Evolutionary conservation across 2,329 filamentous ascomycete genomes (phyloP).

Genomic region (Colletotrichum somersetense): DNA sequence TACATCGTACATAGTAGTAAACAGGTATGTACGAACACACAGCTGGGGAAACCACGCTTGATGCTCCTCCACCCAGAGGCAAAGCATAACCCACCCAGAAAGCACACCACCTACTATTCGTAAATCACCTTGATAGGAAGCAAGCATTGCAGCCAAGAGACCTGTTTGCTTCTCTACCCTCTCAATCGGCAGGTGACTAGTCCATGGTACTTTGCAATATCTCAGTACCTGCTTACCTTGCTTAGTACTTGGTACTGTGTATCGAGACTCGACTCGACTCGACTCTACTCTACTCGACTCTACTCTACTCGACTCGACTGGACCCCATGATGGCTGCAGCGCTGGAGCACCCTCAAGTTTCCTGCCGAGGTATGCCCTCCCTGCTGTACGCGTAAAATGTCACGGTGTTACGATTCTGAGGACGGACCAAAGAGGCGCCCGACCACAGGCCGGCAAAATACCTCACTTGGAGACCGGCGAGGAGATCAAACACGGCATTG

Average conservation of each 20-base stretch:
- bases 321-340: background rate
- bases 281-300: background rate
- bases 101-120: background rate
- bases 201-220: too few species aligned
- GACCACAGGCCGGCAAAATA: constrained; percentile 1
- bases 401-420: background rate
- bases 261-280: background rate
- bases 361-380: background rate
- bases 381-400: constrained; percentile 3
- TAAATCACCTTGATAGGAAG: background rate
- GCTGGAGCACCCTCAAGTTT: too few species aligned
- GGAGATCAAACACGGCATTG: constrained; percentile 3
- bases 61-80: background rate
- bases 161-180: background rate
- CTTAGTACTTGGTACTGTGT: too few species aligned
- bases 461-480: constrained; percentile 3
- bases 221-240: too few species aligned
- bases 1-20: background rate
- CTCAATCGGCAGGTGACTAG: background rate
- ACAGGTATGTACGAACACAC: background rate
- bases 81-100: background rate
- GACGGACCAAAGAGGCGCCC: constrained; percentile 9
- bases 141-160: background rate
- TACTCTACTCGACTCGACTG: background rate
- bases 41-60: constrained; percentile 12